phyloP scores from a whole-genome alignment of 1,284 basidiomycete genomes.

The Tremellales sp. region DNA sequence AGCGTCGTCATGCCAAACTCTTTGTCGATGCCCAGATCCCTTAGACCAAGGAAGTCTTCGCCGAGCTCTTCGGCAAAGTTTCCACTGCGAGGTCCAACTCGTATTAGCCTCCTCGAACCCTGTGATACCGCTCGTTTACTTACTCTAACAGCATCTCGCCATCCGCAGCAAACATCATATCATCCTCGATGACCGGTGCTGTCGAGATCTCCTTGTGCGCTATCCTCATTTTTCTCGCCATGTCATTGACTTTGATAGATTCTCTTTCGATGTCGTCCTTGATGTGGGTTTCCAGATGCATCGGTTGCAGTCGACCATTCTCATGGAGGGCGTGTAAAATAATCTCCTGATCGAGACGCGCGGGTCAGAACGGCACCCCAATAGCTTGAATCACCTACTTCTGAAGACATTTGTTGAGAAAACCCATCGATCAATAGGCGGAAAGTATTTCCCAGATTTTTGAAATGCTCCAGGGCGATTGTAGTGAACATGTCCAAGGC shows the following conservation, averaged over 20 bases:
- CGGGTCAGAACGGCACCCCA: neutral
- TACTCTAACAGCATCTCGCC: slow-evolving; percentile 68
- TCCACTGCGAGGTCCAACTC: slow-evolving; percentile 54
- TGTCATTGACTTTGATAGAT: slow-evolving; percentile 67
- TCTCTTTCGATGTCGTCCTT: slow-evolving; percentile 84
- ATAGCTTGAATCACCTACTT: slow-evolving; percentile 55
- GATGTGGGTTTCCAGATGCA: slow-evolving; percentile 79
- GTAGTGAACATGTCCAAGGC: slow-evolving; percentile 77
- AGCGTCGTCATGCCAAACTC: slow-evolving; percentile 79
- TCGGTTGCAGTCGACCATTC: slow-evolving; percentile 70
- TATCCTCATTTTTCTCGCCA: slow-evolving; percentile 77
- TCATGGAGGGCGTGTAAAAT: slow-evolving; percentile 85
- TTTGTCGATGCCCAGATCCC: slow-evolving; percentile 80
- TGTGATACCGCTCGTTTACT: slow-evolving; percentile 15
- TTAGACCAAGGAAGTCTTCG: slow-evolving; percentile 88
- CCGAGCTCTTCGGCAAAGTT: slow-evolving; percentile 83
- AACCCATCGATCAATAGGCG: slow-evolving; percentile 78
- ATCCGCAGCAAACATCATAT: slow-evolving; percentile 77
- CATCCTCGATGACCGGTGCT: slow-evolving; percentile 53
- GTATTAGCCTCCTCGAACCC: neutral
- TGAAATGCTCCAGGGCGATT: slow-evolving; percentile 74
- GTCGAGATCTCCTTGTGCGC: slow-evolving; percentile 70
- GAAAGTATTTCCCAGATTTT: slow-evolving; percentile 82
- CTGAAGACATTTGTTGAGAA: slow-evolving; percentile 68
- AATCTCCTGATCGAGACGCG: slow-evolving; percentile 71